Percentiles rank a stretch among this genome's conserved stretches.
Evolutionary conservation across 1,139 yeast species (phyloP).

Genomic region (Scheffersomyces insectosa): DNA sequence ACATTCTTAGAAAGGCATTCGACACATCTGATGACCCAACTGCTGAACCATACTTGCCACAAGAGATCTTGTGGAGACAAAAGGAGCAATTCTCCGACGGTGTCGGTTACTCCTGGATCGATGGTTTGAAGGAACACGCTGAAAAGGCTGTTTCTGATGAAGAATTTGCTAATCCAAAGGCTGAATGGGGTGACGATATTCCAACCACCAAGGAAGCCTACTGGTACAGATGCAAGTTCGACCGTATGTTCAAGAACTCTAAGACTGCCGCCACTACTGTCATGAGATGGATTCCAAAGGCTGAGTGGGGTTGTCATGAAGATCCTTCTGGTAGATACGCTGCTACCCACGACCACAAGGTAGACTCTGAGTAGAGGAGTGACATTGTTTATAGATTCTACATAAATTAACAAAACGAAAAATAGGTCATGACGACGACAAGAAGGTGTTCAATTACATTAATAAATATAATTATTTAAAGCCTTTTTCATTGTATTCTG

Average conservation of each 20-base stretch:
- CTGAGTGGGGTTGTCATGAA: conserved; percentile 99
- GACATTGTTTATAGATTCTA: not conserved
- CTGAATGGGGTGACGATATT: conserved; percentile 93
- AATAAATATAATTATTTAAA: too few relatives aligned
- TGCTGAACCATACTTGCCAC: conserved; percentile 83
- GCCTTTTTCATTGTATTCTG: too few relatives aligned
- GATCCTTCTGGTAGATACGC: conserved; percentile 99
- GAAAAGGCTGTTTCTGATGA: conserved; percentile 85
- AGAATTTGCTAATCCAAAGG: conserved; percentile 83
- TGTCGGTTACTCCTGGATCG: conserved; percentile 99
- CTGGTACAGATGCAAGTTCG: conserved; percentile 97
- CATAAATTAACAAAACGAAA: too few relatives aligned
- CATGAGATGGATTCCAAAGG: conserved; percentile 99
- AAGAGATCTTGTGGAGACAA: conserved; percentile 98
- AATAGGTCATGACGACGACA: too few relatives aligned
- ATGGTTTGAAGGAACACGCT: conserved; percentile 93
- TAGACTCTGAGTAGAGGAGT: conserved; percentile 17
- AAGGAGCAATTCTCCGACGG: conserved; percentile 99
- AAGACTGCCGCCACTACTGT: conserved; percentile 94
- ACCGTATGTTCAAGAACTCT: conserved; percentile 78
- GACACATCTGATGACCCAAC: conserved; percentile 77
- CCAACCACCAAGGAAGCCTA: conserved; percentile 99
- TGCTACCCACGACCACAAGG: conserved; percentile 72
- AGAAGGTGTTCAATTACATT: too few relatives aligned
- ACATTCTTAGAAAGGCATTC: conserved; percentile 94